Evolutionary conservation across 441 rosid species (phyloP).

Genomic region (Raphanus hybrid): DNA sequence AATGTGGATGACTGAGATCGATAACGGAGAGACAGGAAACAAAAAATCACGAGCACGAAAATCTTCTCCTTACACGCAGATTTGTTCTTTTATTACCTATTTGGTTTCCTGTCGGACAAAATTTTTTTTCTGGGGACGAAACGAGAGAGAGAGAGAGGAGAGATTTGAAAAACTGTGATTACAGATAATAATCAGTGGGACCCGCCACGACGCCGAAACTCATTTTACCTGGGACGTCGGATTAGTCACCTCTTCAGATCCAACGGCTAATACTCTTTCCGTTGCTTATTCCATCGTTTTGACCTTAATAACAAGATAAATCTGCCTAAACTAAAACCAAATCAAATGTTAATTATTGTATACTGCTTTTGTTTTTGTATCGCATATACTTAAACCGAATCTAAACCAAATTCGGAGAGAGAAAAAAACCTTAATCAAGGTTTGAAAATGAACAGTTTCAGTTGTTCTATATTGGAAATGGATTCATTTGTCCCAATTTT

Average conservation of each 20-base stretch:
- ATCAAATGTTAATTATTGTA: background rate
- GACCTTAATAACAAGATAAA: background rate
- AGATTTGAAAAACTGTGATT: constrained; percentile 28
- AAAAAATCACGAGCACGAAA: constrained; percentile 16
- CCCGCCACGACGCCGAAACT: constrained; percentile 38
- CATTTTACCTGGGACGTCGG: constrained; percentile 22
- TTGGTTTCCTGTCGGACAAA: background rate
- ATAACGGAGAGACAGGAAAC: constrained; percentile 21
- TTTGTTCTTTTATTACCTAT: background rate
- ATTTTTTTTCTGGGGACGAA: constrained; percentile 14
- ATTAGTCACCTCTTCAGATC: constrained; percentile 25
- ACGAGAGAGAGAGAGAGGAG: constrained; percentile 16
- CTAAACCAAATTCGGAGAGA: background rate
- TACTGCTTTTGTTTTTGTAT: background rate
- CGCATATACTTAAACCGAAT: background rate
- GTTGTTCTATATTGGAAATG: background rate
- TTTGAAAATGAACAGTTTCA: background rate
- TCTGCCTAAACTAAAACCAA: background rate
- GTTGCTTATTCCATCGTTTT: background rate
- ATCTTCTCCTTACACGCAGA: constrained; percentile 1
- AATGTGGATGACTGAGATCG: constrained; percentile 35
- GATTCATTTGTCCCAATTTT: background rate
- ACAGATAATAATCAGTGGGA: constrained; percentile 27
- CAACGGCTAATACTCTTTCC: background rate
- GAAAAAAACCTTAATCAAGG: background rate